Base-by-base conservation (phyloP, 2,329 filamentous ascomycete genomes). In the Neonectria coccinea region DNA sequence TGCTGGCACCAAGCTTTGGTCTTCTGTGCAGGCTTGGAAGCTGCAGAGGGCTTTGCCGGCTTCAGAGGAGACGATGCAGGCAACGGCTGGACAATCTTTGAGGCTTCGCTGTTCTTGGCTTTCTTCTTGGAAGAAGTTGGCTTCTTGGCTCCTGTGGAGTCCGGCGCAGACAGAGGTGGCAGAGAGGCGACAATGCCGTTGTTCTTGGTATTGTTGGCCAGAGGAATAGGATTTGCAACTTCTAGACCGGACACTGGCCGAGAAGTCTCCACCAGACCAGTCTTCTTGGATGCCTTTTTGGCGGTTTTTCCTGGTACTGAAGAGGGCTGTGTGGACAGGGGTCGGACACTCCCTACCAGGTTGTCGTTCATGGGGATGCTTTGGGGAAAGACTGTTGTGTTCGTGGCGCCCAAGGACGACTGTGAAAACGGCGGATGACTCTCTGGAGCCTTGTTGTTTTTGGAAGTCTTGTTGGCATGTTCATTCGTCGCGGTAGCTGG, bases 1-100 rank as follows among this genome's bases (percentile, higher is more conserved):
- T 51, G 47, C 11, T 53, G 59, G 14, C 53, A 51, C 59, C 59
- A 62, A 11, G 45, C 47, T 31, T 25, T 62, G 1, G 58, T 60
- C 29, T 60, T 12, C 9, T n/a, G 8, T 10, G 11, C 20, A 22
- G 14, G 10, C 16, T 22, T 22, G 14, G 45, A 27, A 4, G 10
- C 16, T 29, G 39, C n/a, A 6, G 18, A 10, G 4, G 20, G 11
- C 3, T 45, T n/a, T 45, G n/a, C 29, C 12, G 12, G n/a, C 5
- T 9, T 6, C 16, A 12, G 16, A 3, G 12, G n/a, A 4, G 2
- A 39, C 3, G 4, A 18, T n/a, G 42, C 5, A 20, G 7, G 5
- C 2, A 14, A 18, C 36, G 36, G 36, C 36, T 8, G 36, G 36
- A 16, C 5, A n/a, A 5, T 2, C 5, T 7, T 12, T 39, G 6